Base-by-base conservation (phyloP, 768 basidiomycete species). In the Russula dissimulans region DNA sequence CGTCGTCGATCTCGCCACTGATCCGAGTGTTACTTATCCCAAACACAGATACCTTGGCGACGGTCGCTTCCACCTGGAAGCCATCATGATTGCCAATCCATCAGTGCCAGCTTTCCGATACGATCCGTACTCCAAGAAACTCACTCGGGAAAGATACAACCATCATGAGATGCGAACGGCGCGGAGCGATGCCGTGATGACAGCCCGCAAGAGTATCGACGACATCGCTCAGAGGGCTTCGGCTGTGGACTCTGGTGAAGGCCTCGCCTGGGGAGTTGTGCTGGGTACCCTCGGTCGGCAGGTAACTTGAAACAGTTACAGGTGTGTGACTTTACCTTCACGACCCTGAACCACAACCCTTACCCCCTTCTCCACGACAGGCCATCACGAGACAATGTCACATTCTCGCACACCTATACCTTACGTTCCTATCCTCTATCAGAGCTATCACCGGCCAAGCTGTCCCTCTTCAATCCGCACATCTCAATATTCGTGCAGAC, bases 1-100 rank as follows among this genome's bases (percentile, higher is more conserved):
- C 29, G 11, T 38, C 5, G 39, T 14, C 31, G 22, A 44, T 48
- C 60, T 32, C 49, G 31, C 58, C 31, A 26, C 59, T 36, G 65
- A 51, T 61, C 43, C 22, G 22, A 26, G 22, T 26, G 22, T 44
- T 63, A 45, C 60, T 41, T 18, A 56, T 17, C n/a, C 38, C 18
- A 11, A 50, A n/a, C 12, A 50, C 60, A 97, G 94, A 67, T 99
- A 98, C 71, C 82, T 99, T 31, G 97, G 97, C 17, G 97, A 99
- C 67, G 97, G 97, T 22, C 87, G 97, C 10, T 99, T 99, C 77
- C 97, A 98, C 70, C 81, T 98, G 17, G 97, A 99, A 73, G 90
- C 92, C 14, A 94, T 97, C 71, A 99, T 99, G 97, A 97, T 99
- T 60, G 93, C 94, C n/a, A 99, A 99, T 71, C 97, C 97, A 0